Base-by-base conservation (phyloP, 2,329 filamentous ascomycete species). In the Ophiostoma ips region DNA sequence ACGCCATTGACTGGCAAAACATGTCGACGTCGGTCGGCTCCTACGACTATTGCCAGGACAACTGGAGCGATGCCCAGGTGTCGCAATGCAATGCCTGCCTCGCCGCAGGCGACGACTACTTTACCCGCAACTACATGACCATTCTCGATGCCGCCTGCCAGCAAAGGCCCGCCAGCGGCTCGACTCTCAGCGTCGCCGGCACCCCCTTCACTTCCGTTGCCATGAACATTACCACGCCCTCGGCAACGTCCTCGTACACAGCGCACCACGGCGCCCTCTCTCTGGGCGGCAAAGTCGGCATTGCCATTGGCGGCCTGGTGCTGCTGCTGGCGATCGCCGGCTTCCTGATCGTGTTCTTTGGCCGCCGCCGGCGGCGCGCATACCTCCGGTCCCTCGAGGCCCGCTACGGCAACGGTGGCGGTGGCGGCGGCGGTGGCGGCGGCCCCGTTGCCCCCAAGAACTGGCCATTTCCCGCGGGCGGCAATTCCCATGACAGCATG, bases 231-330 rank as follows among this genome's bases (percentile, higher is more conserved):
- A 77, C 75, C 2, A 63, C 65, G 0, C 73, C 77, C 0, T 64
- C 68, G 0, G 63, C 69, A 0, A 63, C 64, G 0, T 62, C 66
- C 8, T 60, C 62, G 0, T 61, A 71, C n/a, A 54, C 66, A 37
- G 63, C 67, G 0, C 61, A 66, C 30, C 68, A 70, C 58, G 70
- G 72, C 0, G 67, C 73, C 0, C 59, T 82, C 8, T 69, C 63
- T 2, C 64, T 80, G 1, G 75, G 71, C 5, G 73, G 68, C 12
- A 75, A 77, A 50, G 75, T 79, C 0, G 79, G 77, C 54, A 75
- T 82, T 48, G 74, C 70, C 13, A 66, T 76, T 19, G 77, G 70
- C 5, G 70, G 66, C 0, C 55, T 81, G 0, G 65, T 69, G 7
- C 48, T 75, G 0, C 15, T 79, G 4, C 65, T 82, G 3, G 59